These are phyloP conservation scores for Apophysomyces elegans DNA, from an alignment of 371 early-diverging fungal species.

Conservation along the genomic window DNA sequence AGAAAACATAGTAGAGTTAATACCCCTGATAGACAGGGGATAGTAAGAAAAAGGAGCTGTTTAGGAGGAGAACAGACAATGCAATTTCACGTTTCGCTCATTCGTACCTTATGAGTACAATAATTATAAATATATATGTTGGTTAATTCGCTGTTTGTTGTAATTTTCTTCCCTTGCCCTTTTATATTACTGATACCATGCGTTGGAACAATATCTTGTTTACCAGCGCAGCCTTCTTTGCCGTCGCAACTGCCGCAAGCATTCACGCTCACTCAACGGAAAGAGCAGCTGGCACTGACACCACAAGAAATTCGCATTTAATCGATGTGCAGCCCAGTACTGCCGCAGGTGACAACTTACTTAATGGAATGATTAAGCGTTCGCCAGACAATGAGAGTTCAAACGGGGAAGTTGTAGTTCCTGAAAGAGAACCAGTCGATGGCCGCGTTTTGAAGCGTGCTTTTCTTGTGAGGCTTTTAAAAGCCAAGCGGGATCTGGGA, in stretches of 20 bases:
- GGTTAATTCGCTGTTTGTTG: background rate
- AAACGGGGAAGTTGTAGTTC: background rate
- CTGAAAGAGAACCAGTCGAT: conserved; percentile 7
- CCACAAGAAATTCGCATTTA: background rate
- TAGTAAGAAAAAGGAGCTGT: too few relatives aligned
- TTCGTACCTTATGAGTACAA: background rate
- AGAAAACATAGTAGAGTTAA: too few relatives aligned
- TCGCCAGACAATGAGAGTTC: background rate
- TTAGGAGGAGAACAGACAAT: conserved; percentile 10
- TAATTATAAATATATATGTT: background rate
- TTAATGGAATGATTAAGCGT: background rate
- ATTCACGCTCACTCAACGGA: background rate
- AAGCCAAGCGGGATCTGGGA: background rate
- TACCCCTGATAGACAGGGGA: too few relatives aligned
- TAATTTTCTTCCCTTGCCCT: background rate
- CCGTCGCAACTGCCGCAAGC: background rate
- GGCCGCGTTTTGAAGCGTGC: background rate
- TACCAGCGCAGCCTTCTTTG: background rate
- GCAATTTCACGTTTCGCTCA: background rate
- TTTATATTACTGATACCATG: background rate
- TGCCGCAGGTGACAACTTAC: background rate
- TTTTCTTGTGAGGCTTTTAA: background rate
- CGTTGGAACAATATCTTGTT: background rate
- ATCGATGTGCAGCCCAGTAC: background rate
- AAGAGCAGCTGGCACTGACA: background rate